Conservation (phyloP, 495 filamentous ascomycete species). For the Corynascus novoguineensis region DNA sequence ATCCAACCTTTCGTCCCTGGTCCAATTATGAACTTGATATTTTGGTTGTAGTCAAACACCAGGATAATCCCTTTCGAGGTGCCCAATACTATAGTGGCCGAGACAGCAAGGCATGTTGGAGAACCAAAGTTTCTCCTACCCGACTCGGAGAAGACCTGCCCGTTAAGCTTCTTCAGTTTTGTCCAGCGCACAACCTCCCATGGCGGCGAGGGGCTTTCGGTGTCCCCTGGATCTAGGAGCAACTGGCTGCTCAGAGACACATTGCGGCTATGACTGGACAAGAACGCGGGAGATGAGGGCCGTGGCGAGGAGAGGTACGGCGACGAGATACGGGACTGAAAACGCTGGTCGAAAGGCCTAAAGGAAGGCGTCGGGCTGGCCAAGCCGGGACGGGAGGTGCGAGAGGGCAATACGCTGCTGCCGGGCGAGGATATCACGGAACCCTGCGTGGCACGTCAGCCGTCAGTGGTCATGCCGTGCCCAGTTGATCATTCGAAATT, state of each 20-base stretch:
- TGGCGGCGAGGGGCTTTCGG: conserved; percentile 64
- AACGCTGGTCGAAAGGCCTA: conserved; percentile 88
- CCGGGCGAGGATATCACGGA: conserved; percentile 73
- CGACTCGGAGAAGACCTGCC: conserved; percentile 87
- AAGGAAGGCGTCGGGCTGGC: conserved; percentile 69
- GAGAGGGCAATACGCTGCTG: conserved; percentile 51
- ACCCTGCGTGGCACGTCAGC: conserved; percentile 49
- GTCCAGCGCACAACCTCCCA: conserved; percentile 99
- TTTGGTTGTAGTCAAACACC: conserved; percentile 96
- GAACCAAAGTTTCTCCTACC: conserved; percentile 89
- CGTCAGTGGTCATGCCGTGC: not conserved
- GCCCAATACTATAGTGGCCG: conserved; percentile 83
- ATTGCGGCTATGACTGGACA: conserved; percentile 68
- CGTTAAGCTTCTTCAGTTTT: conserved; percentile 81
- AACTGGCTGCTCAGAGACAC: conserved; percentile 61
- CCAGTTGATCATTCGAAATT: conserved; percentile 21
- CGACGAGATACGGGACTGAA: conserved; percentile 76
- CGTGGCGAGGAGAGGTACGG: conserved; percentile 53
- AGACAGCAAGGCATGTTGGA: conserved; percentile 85
- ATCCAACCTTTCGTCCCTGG: conserved; percentile 82
- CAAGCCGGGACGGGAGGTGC: conserved; percentile 43
- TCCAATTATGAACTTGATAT: conserved; percentile 85
- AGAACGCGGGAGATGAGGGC: conserved; percentile 72
- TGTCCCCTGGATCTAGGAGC: conserved; percentile 51
- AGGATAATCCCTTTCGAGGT: conserved; percentile 91